Evolutionary conservation across 1,284 basidiomycete genomes (phyloP).

Genomic region (Meira miltonrushii): DNA sequence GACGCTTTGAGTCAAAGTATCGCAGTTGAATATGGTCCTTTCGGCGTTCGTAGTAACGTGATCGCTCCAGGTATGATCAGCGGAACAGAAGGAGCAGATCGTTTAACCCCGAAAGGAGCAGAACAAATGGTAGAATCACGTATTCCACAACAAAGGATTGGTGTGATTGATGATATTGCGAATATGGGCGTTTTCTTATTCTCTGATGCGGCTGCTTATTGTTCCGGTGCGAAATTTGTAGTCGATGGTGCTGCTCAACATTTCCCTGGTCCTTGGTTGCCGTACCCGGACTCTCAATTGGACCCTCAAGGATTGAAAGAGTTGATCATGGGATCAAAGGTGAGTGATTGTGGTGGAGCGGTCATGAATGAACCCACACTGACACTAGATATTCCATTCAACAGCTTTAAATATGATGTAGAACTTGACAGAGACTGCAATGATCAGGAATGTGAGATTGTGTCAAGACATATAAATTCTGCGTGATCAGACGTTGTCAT

Average conservation of each 20-base stretch:
- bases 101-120: slow-evolving; percentile 60
- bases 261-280: slow-evolving; percentile 31
- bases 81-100: slow-evolving; percentile 76
- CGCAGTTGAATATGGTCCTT: slow-evolving; percentile 59
- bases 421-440: too few species aligned
- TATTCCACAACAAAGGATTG: slow-evolving; percentile 46
- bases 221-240: slow-evolving; percentile 61
- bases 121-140: slow-evolving; percentile 35
- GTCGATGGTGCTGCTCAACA: slow-evolving; percentile 28
- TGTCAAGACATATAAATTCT: too few species aligned
- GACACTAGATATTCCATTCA: too few species aligned
- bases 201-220: slow-evolving; percentile 74
- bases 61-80: slow-evolving; percentile 80
- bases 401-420: too few species aligned
- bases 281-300: slow-evolving; percentile 41
- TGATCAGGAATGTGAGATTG: too few species aligned
- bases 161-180: slow-evolving; percentile 65
- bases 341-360: background rate
- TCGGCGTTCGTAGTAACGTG: slow-evolving; percentile 84
- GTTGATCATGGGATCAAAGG: slow-evolving; percentile 29
- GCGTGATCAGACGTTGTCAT: too few species aligned
- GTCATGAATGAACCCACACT: background rate
- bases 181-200: slow-evolving; percentile 80
- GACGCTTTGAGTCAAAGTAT: slow-evolving; percentile 79
- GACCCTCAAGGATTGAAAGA: slow-evolving; percentile 34